A percentile compares a stretch with the other conserved stretches of the same genome.
Conservation (phyloP, 305 asterid genomes). For the Solanum chacoense region DNA sequence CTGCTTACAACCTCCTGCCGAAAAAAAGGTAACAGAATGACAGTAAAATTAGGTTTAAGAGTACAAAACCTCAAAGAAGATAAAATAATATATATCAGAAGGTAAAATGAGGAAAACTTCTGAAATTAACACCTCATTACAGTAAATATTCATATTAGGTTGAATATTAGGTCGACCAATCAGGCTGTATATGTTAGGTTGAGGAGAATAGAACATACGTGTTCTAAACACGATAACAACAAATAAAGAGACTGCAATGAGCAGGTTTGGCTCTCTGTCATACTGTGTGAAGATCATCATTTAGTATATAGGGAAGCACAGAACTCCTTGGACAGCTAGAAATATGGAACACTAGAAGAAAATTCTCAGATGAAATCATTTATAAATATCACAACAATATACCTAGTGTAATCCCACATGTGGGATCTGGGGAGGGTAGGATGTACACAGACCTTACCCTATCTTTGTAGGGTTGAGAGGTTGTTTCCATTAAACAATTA, state of each 20-base stretch:
- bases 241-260: not conserved
- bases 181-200: not conserved
- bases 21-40: slow-evolving; percentile 9
- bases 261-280: not conserved
- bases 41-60: slow-evolving; percentile 4
- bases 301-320: not conserved
- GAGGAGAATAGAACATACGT: not conserved
- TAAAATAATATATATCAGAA: not conserved
- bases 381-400: not conserved
- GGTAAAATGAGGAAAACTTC: not conserved
- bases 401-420: not conserved
- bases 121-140: not conserved
- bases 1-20: slow-evolving; percentile 18
- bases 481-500: not conserved
- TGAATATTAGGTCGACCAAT: not conserved
- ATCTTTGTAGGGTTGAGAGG: not conserved
- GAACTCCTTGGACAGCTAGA: not conserved
- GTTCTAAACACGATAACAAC: not conserved
- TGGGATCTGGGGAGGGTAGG: not conserved
- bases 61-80: slow-evolving; percentile 10
- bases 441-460: not conserved
- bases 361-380: not conserved
- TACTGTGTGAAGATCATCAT: not conserved
- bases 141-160: not conserved
- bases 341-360: not conserved